A percentile compares a stretch with the other conserved stretches of the same genome.
phyloP scores from a whole-genome alignment of 139 green algal species.

The Prasinococcaceae sp. region DNA sequence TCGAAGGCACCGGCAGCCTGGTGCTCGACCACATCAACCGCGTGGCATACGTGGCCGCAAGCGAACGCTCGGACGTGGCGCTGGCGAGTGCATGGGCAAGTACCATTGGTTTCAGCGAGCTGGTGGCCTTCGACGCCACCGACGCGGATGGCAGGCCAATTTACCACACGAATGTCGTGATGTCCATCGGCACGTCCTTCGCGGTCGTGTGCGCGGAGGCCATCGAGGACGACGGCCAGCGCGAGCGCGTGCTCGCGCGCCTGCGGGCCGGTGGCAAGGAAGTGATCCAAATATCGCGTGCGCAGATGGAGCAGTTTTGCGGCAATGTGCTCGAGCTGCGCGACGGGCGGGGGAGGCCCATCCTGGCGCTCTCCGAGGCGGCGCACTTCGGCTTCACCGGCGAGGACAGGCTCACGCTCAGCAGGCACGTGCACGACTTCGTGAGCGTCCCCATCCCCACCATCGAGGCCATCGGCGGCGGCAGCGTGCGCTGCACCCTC shows the following conservation, averaged over 20 bases:
- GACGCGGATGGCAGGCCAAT: slow-evolving; percentile 44
- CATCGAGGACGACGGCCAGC: slow-evolving; percentile 50
- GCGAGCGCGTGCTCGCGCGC: slow-evolving; percentile 41
- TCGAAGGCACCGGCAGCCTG: slow-evolving; percentile 65
- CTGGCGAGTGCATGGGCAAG: slow-evolving; percentile 37
- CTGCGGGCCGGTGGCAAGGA: slow-evolving; percentile 19
- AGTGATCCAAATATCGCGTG: slow-evolving; percentile 71
- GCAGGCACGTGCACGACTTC: slow-evolving; percentile 53
- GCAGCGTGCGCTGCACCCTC: slow-evolving; percentile 77
- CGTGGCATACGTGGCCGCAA: slow-evolving; percentile 73
- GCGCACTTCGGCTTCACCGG: slow-evolving; percentile 74
- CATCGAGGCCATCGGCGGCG: slow-evolving; percentile 77
- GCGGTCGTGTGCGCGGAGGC: slow-evolving; percentile 77
- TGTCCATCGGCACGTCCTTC: slow-evolving; percentile 73
- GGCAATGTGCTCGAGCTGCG: slow-evolving; percentile 87
- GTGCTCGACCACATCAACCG: slow-evolving; percentile 78
- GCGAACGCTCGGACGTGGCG: slow-evolving; percentile 53
- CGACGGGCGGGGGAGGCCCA: slow-evolving; percentile 57
- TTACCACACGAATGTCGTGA: slow-evolving; percentile 98
- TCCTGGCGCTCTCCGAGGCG: slow-evolving; percentile 69
- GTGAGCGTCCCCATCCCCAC: slow-evolving; percentile 78
- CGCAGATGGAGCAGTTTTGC: slow-evolving; percentile 75
- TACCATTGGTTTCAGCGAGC: slow-evolving; percentile 24
- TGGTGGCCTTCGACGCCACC: slow-evolving; percentile 50
- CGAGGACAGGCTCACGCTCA: slow-evolving; percentile 49